These are phyloP conservation scores for Solioccasus polychromus DNA, from an alignment of 768 basidiomycete genomes.

Conservation along the genomic window DNA sequence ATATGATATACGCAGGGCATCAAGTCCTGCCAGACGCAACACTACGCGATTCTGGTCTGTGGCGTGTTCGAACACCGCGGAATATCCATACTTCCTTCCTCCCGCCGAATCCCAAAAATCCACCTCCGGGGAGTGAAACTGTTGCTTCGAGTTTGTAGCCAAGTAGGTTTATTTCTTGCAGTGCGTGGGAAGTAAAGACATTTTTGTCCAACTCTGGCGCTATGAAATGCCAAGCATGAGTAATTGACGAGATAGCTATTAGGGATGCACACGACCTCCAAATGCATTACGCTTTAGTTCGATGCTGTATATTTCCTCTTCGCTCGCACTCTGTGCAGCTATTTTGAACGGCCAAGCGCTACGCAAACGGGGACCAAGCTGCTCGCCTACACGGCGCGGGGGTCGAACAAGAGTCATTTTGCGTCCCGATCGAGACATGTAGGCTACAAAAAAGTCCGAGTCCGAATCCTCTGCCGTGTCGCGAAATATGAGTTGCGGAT, in stretches of 20 bases:
- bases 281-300: conserved; percentile 47
- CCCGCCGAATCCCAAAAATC: conserved; percentile 37
- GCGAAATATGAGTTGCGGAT: conserved; percentile 68
- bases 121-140: conserved; percentile 50
- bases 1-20: background rate
- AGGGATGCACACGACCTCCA: conserved; percentile 26
- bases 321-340: conserved; percentile 40
- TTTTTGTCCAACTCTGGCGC: conserved; percentile 47
- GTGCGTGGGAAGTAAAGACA: conserved; percentile 58
- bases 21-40: conserved; percentile 21
- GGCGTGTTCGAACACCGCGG: conserved; percentile 37
- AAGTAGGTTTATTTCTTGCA: conserved; percentile 54
- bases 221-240: conserved; percentile 15
- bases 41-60: conserved; percentile 29
- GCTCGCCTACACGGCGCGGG: conserved; percentile 36
- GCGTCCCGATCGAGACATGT: conserved; percentile 59
- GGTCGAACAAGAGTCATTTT: conserved; percentile 46
- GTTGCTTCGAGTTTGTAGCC: conserved; percentile 66
- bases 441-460: conserved; percentile 62
- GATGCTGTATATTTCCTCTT: conserved; percentile 52
- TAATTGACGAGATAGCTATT: background rate
- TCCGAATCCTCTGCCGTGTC: conserved; percentile 45
- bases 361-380: conserved; percentile 39
- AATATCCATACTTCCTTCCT: conserved; percentile 67
- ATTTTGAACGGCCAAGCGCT: conserved; percentile 41